Percentiles rank a stretch among this genome's conserved stretches.
phyloP scores from a whole-genome alignment of 2,329 filamentous ascomycete species.

The Colletotrichum acutatum region DNA sequence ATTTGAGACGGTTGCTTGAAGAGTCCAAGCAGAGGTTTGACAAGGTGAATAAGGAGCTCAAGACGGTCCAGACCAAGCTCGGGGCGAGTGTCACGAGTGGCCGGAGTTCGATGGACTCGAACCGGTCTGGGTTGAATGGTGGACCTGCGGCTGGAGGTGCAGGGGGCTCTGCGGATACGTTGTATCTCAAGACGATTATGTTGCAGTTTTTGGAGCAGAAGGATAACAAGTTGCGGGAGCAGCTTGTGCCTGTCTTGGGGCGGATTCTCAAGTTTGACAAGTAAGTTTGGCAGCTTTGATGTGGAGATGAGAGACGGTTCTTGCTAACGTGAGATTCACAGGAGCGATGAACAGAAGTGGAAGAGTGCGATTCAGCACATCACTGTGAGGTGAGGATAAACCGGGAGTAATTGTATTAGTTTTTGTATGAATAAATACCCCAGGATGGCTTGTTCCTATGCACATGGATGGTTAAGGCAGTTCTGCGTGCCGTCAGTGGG shows the following conservation, averaged over 20 bases:
- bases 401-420: not conserved
- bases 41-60: conserved; percentile 77
- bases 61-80: conserved; percentile 61
- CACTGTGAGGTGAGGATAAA: conserved; percentile 44
- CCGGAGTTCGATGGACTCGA: conserved; percentile 58
- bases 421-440: conserved; percentile 26
- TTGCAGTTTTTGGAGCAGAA: conserved; percentile 85
- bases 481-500: not conserved
- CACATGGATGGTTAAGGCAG: not conserved
- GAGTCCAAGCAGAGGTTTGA: conserved; percentile 83
- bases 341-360: conserved; percentile 86
- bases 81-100: conserved; percentile 44
- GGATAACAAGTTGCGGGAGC: conserved; percentile 79
- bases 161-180: conserved; percentile 55
- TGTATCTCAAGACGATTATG: conserved; percentile 84
- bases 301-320: not conserved
- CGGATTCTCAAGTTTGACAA: conserved; percentile 82
- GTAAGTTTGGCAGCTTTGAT: conserved; percentile 62
- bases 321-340: conserved; percentile 38
- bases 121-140: conserved; percentile 53
- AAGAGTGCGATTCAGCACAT: conserved; percentile 75
- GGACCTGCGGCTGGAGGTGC: conserved; percentile 32
- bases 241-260: conserved; percentile 81
- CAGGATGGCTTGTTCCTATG: not conserved
- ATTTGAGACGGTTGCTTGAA: conserved; percentile 80